Percentiles rank a stretch among this genome's conserved stretches.
phyloP scores from a whole-genome alignment of 306 rosid genomes.

The Aeschynomene evenia region DNA sequence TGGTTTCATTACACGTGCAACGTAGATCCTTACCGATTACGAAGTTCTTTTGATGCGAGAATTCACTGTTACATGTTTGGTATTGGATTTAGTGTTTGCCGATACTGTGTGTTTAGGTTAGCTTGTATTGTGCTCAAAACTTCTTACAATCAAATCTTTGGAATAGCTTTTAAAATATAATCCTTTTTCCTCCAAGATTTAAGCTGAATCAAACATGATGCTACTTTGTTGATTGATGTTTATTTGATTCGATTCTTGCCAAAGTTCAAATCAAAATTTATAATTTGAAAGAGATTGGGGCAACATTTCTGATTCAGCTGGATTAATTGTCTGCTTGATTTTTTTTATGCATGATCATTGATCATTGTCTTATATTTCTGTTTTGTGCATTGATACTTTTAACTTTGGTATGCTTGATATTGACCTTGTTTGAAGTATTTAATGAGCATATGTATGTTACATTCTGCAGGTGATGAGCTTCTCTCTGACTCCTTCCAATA shows the following conservation, averaged over 20 bases:
- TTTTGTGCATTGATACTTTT: background rate
- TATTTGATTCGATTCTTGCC: background rate
- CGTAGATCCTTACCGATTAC: too few species aligned
- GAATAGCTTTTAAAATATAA: too few species aligned
- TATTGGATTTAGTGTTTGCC: background rate
- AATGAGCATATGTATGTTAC: background rate
- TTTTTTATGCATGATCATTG: background rate
- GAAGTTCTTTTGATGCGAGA: background rate
- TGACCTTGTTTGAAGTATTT: background rate
- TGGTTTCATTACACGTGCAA: too few species aligned
- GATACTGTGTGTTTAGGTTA: too few species aligned
- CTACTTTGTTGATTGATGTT: background rate
- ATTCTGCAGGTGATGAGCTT: constrained; percentile 72
- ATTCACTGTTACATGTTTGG: background rate
- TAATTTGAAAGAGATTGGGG: background rate
- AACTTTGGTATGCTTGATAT: background rate
- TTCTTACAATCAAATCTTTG: too few species aligned
- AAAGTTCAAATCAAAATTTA: background rate
- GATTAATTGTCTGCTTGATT: background rate
- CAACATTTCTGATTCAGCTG: background rate
- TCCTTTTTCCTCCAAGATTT: too few species aligned
- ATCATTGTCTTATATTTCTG: background rate
- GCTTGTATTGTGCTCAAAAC: too few species aligned
- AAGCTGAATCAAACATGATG: too few species aligned
- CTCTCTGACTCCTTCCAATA: constrained; percentile 76